Evolutionary conservation across 2,329 filamentous ascomycete genomes (phyloP).

Genomic region (Myriosclerotinia duriaeana): DNA sequence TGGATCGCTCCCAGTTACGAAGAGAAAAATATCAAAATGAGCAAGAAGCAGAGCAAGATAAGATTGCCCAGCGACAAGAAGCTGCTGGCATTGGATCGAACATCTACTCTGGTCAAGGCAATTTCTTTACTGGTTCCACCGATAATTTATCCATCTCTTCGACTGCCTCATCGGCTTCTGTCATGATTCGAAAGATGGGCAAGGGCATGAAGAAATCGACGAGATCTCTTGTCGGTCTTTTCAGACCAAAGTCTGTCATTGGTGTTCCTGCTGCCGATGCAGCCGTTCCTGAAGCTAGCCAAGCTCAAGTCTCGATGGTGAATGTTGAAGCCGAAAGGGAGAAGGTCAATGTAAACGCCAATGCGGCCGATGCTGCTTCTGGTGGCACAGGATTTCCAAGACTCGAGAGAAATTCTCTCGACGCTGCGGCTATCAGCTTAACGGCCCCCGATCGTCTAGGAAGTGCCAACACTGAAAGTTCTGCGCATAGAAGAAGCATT

Average conservation of each 20-base stretch:
- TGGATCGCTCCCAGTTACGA: slow-evolving; percentile 58
- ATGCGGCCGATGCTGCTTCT: slow-evolving; percentile 64
- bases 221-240: slow-evolving; percentile 87
- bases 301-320: slow-evolving; percentile 90
- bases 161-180: slow-evolving; percentile 82
- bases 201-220: slow-evolving; percentile 95
- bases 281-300: slow-evolving; percentile 63
- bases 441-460: slow-evolving; percentile 50
- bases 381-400: slow-evolving; percentile 81
- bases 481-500: slow-evolving; percentile 77
- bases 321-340: slow-evolving; percentile 93
- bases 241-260: slow-evolving; percentile 88
- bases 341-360: slow-evolving; percentile 69
- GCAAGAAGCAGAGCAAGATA: slow-evolving; percentile 82
- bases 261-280: slow-evolving; percentile 72
- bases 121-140: slow-evolving; percentile 84
- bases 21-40: slow-evolving; percentile 62
- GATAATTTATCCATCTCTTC: slow-evolving; percentile 93
- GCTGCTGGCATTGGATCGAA: slow-evolving; percentile 86
- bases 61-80: slow-evolving; percentile 90
- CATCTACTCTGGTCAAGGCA: slow-evolving; percentile 85
- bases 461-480: slow-evolving; percentile 60
- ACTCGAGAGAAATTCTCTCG: slow-evolving; percentile 78
- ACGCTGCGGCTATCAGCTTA: slow-evolving; percentile 55
- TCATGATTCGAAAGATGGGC: slow-evolving; percentile 98